phyloP scores from a whole-genome alignment of 2,329 filamentous ascomycete species.

The Ceratocystis harringtonii region DNA sequence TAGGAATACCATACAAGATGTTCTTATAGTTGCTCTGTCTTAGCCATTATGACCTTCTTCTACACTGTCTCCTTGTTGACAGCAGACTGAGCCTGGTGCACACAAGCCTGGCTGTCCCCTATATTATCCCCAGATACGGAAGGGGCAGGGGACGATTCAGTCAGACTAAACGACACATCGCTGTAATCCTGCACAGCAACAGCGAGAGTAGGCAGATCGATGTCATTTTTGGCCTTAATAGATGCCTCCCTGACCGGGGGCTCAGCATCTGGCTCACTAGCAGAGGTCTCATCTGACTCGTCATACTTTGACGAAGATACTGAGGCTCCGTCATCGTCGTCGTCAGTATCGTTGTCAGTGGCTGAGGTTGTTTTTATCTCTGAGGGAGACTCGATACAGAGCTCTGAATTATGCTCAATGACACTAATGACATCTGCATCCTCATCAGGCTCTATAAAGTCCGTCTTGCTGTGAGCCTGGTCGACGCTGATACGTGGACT shows the following conservation, averaged over 20 bases:
- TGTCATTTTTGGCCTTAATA: neutral
- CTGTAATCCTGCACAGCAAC: constrained; percentile 11
- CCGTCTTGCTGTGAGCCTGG: neutral
- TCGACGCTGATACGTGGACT: constrained; percentile 25
- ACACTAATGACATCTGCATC: neutral
- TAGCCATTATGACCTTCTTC: neutral
- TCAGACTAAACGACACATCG: constrained; percentile 14
- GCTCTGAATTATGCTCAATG: neutral
- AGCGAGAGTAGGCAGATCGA: constrained; percentile 8
- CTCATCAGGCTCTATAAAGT: neutral
- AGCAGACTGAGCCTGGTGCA: too few relatives aligned
- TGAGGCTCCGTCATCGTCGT: constrained; percentile 4
- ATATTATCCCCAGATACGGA: neutral
- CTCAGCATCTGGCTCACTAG: constrained; percentile 11
- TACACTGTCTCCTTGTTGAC: neutral
- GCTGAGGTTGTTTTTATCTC: neutral
- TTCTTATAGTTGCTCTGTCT: neutral
- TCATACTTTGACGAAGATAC: constrained; percentile 5
- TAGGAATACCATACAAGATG: neutral
- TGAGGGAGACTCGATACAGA: neutral
- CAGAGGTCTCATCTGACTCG: constrained; percentile 9
- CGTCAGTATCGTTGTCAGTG: neutral
- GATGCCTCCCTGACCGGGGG: constrained; percentile 3
- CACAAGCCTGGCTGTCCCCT: neutral
- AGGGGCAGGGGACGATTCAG: constrained; percentile 6